Evolutionary conservation across 2,329 filamentous ascomycete species (phyloP), one percentile per base, ranked within the genome.

Genomic region (Talaromyces funiculosus): DNA sequence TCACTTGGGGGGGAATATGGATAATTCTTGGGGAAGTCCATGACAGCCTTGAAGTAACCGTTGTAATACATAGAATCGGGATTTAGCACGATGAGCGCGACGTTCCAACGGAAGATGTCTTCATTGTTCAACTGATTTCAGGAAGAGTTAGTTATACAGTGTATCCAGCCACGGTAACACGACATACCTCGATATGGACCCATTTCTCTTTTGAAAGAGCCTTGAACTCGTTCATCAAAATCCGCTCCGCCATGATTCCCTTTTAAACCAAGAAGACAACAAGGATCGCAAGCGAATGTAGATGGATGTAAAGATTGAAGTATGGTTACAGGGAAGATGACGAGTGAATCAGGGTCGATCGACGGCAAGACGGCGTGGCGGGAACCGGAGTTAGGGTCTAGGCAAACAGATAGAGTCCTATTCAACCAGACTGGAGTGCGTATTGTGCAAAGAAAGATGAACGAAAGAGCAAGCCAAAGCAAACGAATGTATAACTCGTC

Each of bases 51-150:
- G 75, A 97, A 91, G 75, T 96, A 99, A 66, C 90, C 94, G 62
- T 92, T 92, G 69, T 96, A 88, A 81, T 95, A 97, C 65, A 89
- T 82, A 64, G 92, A 96, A 68, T 96, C 92, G 0, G 90, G 85
- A 75, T 97, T 97, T 69, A 97, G 84, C 38, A 97, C 90, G 78
- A 96, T 92, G 61, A 99, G 84, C 3, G 89, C 92, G 53, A 97
- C 81, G 63, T 85, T 86, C 93, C 94, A 97, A 65, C 86, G 84
- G 71, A 95, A 88, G 64, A 97, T 86, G 72, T 94, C 91, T n/a
- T 87, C 83, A 68, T 92, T 85, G 65, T 91, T 84, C 37, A 92
- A 81, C 85, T 94, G 68, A 35, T 37, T 42, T 18, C 43, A n/a
- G 6, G 53, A 10, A 51, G 20, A 53, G 20, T 38, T 24, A 37